Conservation (phyloP, 306 rosid species). For the Corylus avellana region DNA sequence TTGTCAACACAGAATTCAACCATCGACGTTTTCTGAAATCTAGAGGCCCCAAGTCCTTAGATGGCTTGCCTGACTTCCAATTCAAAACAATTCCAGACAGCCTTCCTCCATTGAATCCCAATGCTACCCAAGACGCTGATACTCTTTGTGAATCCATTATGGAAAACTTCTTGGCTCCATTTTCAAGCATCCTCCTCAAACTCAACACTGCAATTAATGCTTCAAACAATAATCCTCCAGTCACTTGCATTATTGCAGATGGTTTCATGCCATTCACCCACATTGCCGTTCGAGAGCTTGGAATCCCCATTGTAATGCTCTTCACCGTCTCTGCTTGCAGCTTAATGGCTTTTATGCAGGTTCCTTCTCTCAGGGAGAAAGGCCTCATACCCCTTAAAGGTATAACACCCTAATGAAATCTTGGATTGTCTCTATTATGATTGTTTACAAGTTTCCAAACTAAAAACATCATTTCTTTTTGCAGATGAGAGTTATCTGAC, state of each 20-base stretch:
- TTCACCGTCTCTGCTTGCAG: neutral
- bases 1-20: too few species aligned
- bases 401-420: neutral
- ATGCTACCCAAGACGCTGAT: too few species aligned
- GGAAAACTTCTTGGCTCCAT: neutral
- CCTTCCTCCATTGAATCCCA: too few species aligned
- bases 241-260: neutral
- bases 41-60: too few species aligned
- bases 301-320: constrained; percentile 4
- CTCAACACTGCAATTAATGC: neutral
- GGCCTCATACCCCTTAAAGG: constrained; percentile 22
- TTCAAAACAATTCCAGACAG: too few species aligned
- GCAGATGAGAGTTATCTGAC: too few species aligned
- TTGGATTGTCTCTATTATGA: too few species aligned
- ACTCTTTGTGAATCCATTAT: too few species aligned
- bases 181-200: constrained; percentile 10
- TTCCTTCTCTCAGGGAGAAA: neutral
- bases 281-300: neutral
- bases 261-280: constrained; percentile 9
- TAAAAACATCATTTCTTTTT: too few species aligned
- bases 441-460: too few species aligned
- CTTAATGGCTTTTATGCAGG: neutral
- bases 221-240: neutral
- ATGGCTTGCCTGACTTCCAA: too few species aligned
- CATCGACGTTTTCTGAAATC: too few species aligned